Percentiles rank a stretch among this genome's conserved stretches.
Evolutionary conservation across 2,329 filamentous ascomycete genomes (phyloP).

Genomic region (Aciculosporium take): DNA sequence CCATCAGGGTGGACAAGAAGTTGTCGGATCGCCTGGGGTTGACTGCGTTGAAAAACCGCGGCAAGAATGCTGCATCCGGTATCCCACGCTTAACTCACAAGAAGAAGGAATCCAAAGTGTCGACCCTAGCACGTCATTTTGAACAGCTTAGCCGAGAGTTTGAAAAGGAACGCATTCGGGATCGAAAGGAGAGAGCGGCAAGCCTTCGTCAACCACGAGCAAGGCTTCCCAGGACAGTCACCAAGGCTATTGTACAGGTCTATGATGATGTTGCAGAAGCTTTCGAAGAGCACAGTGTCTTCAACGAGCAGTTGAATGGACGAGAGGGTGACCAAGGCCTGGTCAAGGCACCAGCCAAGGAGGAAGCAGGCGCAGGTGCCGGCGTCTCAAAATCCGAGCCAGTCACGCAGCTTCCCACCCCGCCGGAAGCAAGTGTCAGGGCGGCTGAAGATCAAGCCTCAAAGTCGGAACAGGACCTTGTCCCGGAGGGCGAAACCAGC

Average conservation of each 20-base stretch:
- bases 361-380: constrained; percentile 4
- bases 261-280: constrained; percentile 90
- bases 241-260: constrained; percentile 91
- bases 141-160: constrained; percentile 95
- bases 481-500: constrained; percentile 17
- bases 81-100: constrained; percentile 80
- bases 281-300: constrained; percentile 62
- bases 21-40: constrained; percentile 60
- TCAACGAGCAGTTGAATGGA: constrained; percentile 27
- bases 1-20: constrained; percentile 53
- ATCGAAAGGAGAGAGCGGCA: constrained; percentile 67
- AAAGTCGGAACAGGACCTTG: constrained; percentile 17
- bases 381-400: constrained; percentile 12
- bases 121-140: constrained; percentile 86
- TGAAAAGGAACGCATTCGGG: constrained; percentile 80
- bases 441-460: constrained; percentile 12
- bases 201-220: constrained; percentile 62
- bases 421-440: constrained; percentile 11
- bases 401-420: constrained; percentile 9
- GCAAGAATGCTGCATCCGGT: constrained; percentile 51
- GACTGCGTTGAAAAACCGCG: constrained; percentile 44
- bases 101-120: constrained; percentile 64
- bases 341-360: constrained; percentile 10
- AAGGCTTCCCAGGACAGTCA: constrained; percentile 71
- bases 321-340: constrained; percentile 7